A percentile compares a stretch with the other conserved stretches of the same genome.
These are phyloP conservation scores for Monotropa hypopitys DNA, from an alignment of 179 eudicot genomes.

Conservation along the genomic window DNA sequence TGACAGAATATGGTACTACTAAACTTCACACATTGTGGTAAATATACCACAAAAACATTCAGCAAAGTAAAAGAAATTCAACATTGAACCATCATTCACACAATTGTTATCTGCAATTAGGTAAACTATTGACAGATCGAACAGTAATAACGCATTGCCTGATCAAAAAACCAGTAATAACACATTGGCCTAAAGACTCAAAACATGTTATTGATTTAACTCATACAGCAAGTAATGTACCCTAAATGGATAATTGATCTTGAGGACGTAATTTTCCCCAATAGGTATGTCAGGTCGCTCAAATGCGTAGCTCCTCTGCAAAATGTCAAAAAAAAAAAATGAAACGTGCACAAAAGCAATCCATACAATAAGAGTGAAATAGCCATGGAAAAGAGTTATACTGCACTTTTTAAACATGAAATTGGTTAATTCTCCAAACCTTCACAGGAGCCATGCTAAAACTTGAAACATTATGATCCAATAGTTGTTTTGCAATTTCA, in stretches of 20 bases:
- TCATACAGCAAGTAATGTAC: conserved; percentile 20
- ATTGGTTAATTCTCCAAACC: conserved; percentile 36
- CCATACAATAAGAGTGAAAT: background rate
- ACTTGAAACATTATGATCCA: conserved; percentile 62
- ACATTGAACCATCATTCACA: background rate
- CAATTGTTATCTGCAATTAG: background rate
- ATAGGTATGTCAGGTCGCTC: conserved; percentile 71
- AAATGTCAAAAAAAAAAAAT: conserved; percentile 4
- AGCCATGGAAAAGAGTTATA: background rate
- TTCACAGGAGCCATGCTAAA: conserved; percentile 89
- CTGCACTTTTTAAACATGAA: background rate
- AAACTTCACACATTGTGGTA: background rate
- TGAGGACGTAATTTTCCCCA: conserved; percentile 69
- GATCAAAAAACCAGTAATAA: no score
- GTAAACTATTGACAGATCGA: background rate
- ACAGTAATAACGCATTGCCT: background rate
- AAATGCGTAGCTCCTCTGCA: conserved; percentile 88
- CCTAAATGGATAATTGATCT: conserved; percentile 83
- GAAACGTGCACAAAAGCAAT: background rate
- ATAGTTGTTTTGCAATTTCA: conserved; percentile 42
- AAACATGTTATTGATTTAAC: background rate
- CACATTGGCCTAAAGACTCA: background rate
- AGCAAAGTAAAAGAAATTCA: background rate
- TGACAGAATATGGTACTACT: conserved; percentile 8
- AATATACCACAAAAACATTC: background rate